Evolutionary conservation across 202 grass and related monocot genomes (phyloP).

Genomic region (Carex sylvatica): DNA sequence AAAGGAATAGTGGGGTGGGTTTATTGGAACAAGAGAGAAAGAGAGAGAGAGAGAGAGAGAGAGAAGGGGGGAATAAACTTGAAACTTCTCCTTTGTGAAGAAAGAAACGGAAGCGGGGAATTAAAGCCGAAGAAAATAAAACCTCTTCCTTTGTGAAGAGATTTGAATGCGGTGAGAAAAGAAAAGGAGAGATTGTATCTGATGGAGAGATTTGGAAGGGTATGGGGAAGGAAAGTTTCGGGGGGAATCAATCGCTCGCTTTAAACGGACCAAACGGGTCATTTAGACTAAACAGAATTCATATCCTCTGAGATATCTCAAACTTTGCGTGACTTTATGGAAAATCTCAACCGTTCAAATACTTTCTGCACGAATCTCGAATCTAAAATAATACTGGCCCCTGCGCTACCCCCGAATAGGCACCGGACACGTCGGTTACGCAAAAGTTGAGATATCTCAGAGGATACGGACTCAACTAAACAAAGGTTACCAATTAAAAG

Average conservation of each 20-base stretch:
- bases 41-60: conserved; percentile 31
- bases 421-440: too few relatives aligned
- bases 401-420: too few relatives aligned
- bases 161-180: conserved; percentile 7
- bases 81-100: conserved; percentile 40
- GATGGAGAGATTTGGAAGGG: not conserved
- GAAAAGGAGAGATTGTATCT: not conserved
- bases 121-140: not conserved
- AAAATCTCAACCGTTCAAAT: too few relatives aligned
- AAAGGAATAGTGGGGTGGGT: conserved; percentile 37
- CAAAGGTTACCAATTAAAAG: too few relatives aligned
- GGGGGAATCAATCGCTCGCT: not conserved
- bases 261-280: not conserved
- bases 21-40: conserved; percentile 14
- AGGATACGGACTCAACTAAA: too few relatives aligned
- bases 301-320: too few relatives aligned
- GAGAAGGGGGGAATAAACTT: conserved; percentile 32
- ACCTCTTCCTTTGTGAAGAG: not conserved
- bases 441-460: too few relatives aligned
- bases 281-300: not conserved
- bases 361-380: too few relatives aligned
- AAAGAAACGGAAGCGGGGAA: conserved; percentile 42
- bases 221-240: not conserved
- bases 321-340: too few relatives aligned
- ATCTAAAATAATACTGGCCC: too few relatives aligned